A percentile compares a stretch with the other conserved stretches of the same genome.
Evolutionary conservation across 2,329 filamentous ascomycete genomes (phyloP).

Genomic region (Periglandula ipomoeae): DNA sequence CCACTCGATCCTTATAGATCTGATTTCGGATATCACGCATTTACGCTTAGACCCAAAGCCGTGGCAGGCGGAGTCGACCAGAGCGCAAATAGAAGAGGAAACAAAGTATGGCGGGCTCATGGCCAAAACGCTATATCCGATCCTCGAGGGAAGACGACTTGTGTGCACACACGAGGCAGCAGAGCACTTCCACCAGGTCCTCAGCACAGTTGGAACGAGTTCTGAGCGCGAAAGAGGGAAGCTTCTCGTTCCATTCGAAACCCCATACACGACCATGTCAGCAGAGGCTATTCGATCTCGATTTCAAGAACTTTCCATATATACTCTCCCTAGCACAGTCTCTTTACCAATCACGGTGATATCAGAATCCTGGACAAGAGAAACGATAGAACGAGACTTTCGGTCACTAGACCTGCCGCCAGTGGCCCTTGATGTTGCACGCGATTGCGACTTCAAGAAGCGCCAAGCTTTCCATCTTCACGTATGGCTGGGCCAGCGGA

Average conservation of each 20-base stretch:
- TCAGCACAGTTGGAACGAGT: conserved; percentile 27
- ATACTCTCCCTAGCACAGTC: conserved; percentile 21
- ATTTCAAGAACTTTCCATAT: conserved; percentile 24
- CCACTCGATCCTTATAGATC: conserved; percentile 31
- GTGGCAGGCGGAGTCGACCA: conserved; percentile 24
- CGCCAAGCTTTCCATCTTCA: conserved; percentile 29
- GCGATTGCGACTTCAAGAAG: conserved; percentile 23
- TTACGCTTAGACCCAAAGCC: conserved; percentile 20
- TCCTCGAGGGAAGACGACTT: conserved; percentile 22
- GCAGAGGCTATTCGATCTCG: conserved; percentile 13
- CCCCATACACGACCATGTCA: conserved; percentile 8
- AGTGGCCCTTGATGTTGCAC: conserved; percentile 25
- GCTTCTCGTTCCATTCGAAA: conserved; percentile 22
- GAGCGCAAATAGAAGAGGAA: conserved; percentile 26
- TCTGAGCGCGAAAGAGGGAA: conserved; percentile 26
- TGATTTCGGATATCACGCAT: conserved; percentile 32
- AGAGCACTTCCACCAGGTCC: conserved; percentile 28
- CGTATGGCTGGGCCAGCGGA: conserved; percentile 29
- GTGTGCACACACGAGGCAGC: conserved; percentile 30
- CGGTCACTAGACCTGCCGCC: conserved; percentile 19
- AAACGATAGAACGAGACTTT: conserved; percentile 17
- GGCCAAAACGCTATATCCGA: conserved; percentile 26
- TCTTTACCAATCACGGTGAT: conserved; percentile 26
- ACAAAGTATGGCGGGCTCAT: conserved; percentile 21
- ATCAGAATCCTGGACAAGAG: conserved; percentile 18